Conservation (phyloP, 495 filamentous ascomycete species). For the Rusavskia elegans region DNA sequence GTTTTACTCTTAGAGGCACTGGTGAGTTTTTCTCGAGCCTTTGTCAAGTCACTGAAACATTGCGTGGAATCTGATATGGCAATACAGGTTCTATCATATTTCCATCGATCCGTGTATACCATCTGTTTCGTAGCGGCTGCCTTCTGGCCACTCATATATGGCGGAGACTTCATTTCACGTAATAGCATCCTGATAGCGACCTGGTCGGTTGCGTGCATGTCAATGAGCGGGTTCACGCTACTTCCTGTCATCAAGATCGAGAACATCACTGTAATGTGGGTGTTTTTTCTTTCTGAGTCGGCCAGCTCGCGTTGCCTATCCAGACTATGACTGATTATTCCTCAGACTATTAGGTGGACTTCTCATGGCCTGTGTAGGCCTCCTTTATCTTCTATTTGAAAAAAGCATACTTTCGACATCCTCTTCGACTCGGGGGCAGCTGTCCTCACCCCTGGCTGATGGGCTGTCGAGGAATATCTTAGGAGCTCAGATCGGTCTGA, state of each 20-base stretch:
- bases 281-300: neutral
- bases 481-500: conserved; percentile 59
- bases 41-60: too few species aligned
- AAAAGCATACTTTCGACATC: conserved; percentile 38
- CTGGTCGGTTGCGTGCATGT: conserved; percentile 60
- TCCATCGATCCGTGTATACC: conserved; percentile 75
- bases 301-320: neutral
- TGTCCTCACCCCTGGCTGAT: conserved; percentile 24
- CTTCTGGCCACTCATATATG: conserved; percentile 67
- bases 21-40: conserved; percentile 33
- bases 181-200: conserved; percentile 47
- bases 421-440: conserved; percentile 16
- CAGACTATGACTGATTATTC: conserved; percentile 15
- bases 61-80: neutral
- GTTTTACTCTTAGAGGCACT: conserved; percentile 65
- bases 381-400: conserved; percentile 72
- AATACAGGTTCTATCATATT: conserved; percentile 63
- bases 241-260: conserved; percentile 78
- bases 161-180: conserved; percentile 47
- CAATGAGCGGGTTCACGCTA: conserved; percentile 86
- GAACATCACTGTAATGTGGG: conserved; percentile 61
- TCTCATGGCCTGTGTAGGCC: conserved; percentile 64
- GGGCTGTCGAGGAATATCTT: conserved; percentile 35
- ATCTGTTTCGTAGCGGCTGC: conserved; percentile 57
- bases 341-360: conserved; percentile 56